Evolutionary conservation across 768 basidiomycete species (phyloP).

Genomic region (Suillus discolor): DNA sequence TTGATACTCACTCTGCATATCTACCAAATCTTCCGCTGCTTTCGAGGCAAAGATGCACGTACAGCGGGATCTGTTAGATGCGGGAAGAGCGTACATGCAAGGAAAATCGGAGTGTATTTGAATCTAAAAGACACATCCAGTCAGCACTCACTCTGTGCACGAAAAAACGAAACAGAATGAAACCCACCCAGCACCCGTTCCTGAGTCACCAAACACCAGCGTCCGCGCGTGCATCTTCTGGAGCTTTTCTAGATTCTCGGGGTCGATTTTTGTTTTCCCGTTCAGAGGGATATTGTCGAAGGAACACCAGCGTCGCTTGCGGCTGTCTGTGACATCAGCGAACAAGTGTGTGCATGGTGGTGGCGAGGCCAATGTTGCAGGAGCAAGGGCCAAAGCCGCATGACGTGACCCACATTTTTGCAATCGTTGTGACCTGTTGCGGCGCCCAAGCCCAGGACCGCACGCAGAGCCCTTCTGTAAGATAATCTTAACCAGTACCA

Average conservation of each 20-base stretch:
- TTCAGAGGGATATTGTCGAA: slow-evolving; percentile 23
- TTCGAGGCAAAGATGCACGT: slow-evolving; percentile 20
- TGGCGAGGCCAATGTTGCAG: slow-evolving; percentile 24
- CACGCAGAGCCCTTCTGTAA: slow-evolving; percentile 54
- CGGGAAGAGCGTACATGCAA: slow-evolving; percentile 50
- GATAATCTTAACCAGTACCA: background rate
- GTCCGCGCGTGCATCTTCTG: slow-evolving; percentile 46
- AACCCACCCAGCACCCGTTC: slow-evolving; percentile 47
- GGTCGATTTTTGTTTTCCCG: slow-evolving; percentile 23
- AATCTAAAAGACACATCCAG: slow-evolving; percentile 39
- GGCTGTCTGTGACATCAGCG: slow-evolving; percentile 37
- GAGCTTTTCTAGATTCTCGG: slow-evolving; percentile 39
- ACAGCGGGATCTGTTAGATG: slow-evolving; percentile 20
- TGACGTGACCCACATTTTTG: slow-evolving; percentile 68
- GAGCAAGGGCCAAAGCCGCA: slow-evolving; percentile 37
- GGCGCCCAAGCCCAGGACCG: slow-evolving; percentile 53
- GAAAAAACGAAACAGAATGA: background rate
- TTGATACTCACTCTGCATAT: too few species aligned
- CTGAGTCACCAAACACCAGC: slow-evolving; percentile 47
- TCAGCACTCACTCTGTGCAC: background rate
- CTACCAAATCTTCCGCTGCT: slow-evolving; percentile 32
- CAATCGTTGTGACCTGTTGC: slow-evolving; percentile 68
- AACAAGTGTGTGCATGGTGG: slow-evolving; percentile 25
- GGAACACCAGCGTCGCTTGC: slow-evolving; percentile 28
- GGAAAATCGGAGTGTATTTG: slow-evolving; percentile 50